Base-by-base conservation (phyloP, 305 asterid species). In the Plantago rigida region DNA sequence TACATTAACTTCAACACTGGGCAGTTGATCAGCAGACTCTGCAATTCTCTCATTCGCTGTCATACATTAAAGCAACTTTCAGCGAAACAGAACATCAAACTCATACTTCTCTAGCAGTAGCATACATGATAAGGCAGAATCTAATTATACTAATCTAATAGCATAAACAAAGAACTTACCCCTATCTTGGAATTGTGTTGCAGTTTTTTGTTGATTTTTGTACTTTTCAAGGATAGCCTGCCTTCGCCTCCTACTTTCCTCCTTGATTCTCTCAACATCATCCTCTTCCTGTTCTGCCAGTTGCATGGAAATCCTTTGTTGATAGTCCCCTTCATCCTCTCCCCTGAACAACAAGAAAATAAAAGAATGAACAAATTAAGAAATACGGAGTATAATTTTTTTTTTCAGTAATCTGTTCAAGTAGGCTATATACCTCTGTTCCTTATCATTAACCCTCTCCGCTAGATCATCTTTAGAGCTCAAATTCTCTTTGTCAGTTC, bases 201-300 rank as follows among this genome's bases (percentile, higher is more conserved):
- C 11, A 8, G 2, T 39, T 39, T 39, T 39, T 8, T 39, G 45
- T 39, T 8, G 45, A 39, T 39, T 39, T 39, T 8, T 8, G 45
- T 39, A 8, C 45, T 39, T 39, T 39, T 39, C 45, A 1, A 39
- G 12, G 45, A 39, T 39, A 39, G 45, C 45, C 1, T 39, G 45
- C 45, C 12, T 39, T 39, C 8, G 12, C 12, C 45, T 39, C 45
- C 45, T 39, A 39, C 45, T 85, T 81, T 93, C 99, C 82, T 93
- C 99, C 80, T 87, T 92, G 63, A 93, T 84, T 80, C 76, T 87
- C 74, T 89, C 86, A 46, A 85, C 79, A 66, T 91, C 92, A 51
- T 89, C 98, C 58, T 88, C 97, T 73, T 89, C 97, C 71, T 93
- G 94, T 69, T 84, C 90, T 60, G 79, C 97, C 67, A 83, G 90